phyloP scores from a whole-genome alignment of 2,329 filamentous ascomycete genomes.

The Trichoderma gracile region DNA sequence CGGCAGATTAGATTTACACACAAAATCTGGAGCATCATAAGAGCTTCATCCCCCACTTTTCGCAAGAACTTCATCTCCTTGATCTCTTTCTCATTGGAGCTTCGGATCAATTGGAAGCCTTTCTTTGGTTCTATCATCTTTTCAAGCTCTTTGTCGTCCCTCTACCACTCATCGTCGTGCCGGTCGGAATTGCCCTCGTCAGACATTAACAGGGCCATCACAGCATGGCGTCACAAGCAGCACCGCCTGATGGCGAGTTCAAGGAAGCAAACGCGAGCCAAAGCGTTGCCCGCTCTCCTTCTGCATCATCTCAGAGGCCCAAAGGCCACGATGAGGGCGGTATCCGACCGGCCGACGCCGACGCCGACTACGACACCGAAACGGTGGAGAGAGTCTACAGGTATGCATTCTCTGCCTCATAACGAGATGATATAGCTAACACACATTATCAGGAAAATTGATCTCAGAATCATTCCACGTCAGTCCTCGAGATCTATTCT shows the following conservation, averaged over 20 bases:
- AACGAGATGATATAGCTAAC: neutral
- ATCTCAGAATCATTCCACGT: conserved; percentile 61
- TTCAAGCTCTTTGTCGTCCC: neutral
- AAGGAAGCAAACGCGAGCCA: conserved; percentile 14
- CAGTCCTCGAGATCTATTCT: conserved; percentile 28
- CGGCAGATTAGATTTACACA: conserved; percentile 3
- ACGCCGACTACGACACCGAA: conserved; percentile 51
- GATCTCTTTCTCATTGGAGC: no score
- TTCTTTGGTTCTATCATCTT: no score
- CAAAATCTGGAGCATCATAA: neutral
- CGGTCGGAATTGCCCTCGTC: conserved; percentile 24
- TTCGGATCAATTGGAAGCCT: no score
- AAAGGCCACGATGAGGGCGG: conserved; percentile 35
- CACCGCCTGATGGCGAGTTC: conserved; percentile 18
- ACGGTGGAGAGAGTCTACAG: conserved; percentile 57
- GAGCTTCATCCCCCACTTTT: conserved; percentile 17
- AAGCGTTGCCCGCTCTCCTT: neutral
- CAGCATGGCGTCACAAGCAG: conserved; percentile 18
- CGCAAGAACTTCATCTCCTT: neutral
- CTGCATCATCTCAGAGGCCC: neutral
- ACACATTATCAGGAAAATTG: conserved; percentile 48
- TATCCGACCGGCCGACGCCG: conserved; percentile 40
- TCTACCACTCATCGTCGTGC: conserved; percentile 9
- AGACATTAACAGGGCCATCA: neutral
- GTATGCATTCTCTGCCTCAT: conserved; percentile 29